These are phyloP conservation scores for Chlamydomonas applanata DNA, from an alignment of 139 green algal species.

Conservation along the genomic window DNA sequence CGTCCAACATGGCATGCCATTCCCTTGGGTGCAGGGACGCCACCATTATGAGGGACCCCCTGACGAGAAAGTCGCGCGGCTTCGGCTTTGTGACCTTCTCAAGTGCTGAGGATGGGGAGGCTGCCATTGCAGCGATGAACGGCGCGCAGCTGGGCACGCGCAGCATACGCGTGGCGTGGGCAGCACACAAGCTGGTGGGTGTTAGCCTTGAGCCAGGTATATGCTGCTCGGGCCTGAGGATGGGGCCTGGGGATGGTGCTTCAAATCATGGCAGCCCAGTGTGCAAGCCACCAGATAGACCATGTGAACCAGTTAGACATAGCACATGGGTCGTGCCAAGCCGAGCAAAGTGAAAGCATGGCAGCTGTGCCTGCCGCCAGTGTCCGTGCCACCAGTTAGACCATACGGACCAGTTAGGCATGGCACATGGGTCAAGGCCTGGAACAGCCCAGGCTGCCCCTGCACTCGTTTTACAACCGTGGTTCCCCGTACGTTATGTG, in stretches of 20 bases:
- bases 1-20: too few species aligned
- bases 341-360: not conserved
- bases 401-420: too few species aligned
- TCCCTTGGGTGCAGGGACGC: constrained; percentile 51
- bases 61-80: constrained; percentile 61
- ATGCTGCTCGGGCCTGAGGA: not conserved
- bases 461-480: too few species aligned
- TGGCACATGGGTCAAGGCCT: too few species aligned
- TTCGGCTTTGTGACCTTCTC: constrained; percentile 82
- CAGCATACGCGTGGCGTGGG: constrained; percentile 68
- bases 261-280: too few species aligned
- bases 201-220: not conserved
- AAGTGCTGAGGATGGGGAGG: constrained; percentile 54
- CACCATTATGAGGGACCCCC: constrained; percentile 76
- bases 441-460: too few species aligned
- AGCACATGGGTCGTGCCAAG: not conserved
- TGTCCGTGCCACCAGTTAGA: not conserved
- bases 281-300: not conserved
- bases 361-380: not conserved
- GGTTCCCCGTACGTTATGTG: too few species aligned
- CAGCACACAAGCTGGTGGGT: constrained; percentile 68
- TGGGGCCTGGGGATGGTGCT: too few species aligned
- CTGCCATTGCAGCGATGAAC: constrained; percentile 61
- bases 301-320: not conserved
- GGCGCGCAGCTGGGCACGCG: constrained; percentile 56